Base-by-base conservation (phyloP, 805 yeast species). In the Metschnikowia amazonensis region DNA sequence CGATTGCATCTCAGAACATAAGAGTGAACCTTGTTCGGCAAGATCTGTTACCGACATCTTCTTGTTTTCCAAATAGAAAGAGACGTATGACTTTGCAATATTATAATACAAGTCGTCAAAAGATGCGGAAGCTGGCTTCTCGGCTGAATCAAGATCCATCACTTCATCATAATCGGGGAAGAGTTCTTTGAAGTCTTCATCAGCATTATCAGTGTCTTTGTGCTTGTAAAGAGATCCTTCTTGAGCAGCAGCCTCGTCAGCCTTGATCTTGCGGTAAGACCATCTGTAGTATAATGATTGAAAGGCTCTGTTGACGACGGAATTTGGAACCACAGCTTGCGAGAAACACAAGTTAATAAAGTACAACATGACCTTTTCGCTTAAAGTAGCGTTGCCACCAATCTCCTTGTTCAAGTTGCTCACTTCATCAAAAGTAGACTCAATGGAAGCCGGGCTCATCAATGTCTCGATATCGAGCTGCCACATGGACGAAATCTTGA, bases 121-220 rank as follows among this genome's bases (percentile, higher is more conserved):
- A 34, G 52, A 35, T 43, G 51, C 66, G 17, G 62, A 58, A 4
- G 29, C 35, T 9, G 46, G 57, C 48, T 47, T 56, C 4, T 48
- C 47, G 7, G 43, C 20, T 3, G 48, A 32, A 21, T 34, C 36
- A 21, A 42, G 38, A 23, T 75, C 77, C 42, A 80, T 60, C 4
- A 80, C 76, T 8, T 84, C 86, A 40, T 86, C 95, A 51, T 80
- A 88, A 60, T 89, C 96, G 0, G 97, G 97, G 75, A 92, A 92
- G 66, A 90, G 61, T n/a, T 59, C 59, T 55, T 69, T 77, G 67
- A 90, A 89, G 44, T 90, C 97, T n/a, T 76, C 80, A 51, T 89
- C 97, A 3, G 78, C 77, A 46, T 86, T 89, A 2, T 79, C 77
- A 2, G 80, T 77, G 50, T 83, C 89, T 23, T 74, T 65, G 56